Base-by-base conservation (phyloP, 495 filamentous ascomycete genomes). In the Aspergillus nanangensis region DNA sequence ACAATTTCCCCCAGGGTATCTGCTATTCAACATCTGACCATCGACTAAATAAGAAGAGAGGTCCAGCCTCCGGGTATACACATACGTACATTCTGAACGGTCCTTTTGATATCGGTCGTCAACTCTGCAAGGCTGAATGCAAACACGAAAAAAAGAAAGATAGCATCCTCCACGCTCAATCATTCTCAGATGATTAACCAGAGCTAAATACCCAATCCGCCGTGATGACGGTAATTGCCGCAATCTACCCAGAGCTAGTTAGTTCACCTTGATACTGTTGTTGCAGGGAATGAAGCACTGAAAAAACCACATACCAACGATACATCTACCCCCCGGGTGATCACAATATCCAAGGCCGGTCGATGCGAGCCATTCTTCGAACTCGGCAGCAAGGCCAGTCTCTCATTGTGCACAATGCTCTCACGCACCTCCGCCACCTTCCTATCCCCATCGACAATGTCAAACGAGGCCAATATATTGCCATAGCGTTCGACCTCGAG, bases 371-470 rank as follows among this genome's bases (percentile, higher is more conserved):
- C 42, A n/a, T 34, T 33, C 25, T 42, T 42, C 9, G 48, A 45
- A 29, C 41, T 27, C 11, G 35, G 14, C 36, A 42, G 21, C 45
- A 58, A 47, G 10, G 52, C 52, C 48, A 55, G 18, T 20, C 37
- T 43, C 23, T 55, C 41, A 42, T 55, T 58, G 39, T 55, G 55
- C 4, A 22, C 37, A 31, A 58, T 52, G 20, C 55, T 58, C 38
- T 58, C 52, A 3, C 43, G 21, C n/a, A 58, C 43, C 24, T 55
- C 48, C 4, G 52, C 52, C 14, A 58, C 34, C 48, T 50, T 55
- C 33, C 55, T 20, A 45, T 58, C 55, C 1, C 55, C 55, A 48
- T 58, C 55, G 7, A 55, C 48, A 10, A 58, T 21, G 47, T 58
- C 55, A 34, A 55, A 58, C 10, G 44, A 27, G 34, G 40, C 45